phyloP scores from a whole-genome alignment of 371 early-diverging fungal genomes.

The Mortierella sp. region DNA sequence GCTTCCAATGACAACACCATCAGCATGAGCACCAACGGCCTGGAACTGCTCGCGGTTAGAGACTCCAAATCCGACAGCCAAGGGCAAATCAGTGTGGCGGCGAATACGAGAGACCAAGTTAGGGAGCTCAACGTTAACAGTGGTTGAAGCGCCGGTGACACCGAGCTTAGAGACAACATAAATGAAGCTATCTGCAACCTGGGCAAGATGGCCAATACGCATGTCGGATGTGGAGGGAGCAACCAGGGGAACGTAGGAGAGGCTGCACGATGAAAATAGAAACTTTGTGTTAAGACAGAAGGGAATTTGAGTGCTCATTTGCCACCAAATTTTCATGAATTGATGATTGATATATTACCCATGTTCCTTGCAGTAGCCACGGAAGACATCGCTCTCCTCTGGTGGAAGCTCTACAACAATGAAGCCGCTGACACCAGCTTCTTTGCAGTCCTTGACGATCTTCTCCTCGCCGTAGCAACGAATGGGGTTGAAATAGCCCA shows the following conservation, averaged over 20 bases:
- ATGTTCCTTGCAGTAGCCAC: conserved; percentile 75
- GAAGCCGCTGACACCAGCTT: conserved; percentile 94
- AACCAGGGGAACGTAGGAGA: conserved; percentile 94
- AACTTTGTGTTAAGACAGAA: neutral
- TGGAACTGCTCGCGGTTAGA: conserved; percentile 89
- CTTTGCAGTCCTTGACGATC: conserved; percentile 85
- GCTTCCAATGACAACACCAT: conserved; percentile 96
- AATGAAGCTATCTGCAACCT: conserved; percentile 91
- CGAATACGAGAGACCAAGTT: conserved; percentile 81
- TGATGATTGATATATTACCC: conserved; percentile 57
- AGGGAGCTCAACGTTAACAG: conserved; percentile 80
- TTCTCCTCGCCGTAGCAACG: conserved; percentile 91
- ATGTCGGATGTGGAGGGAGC: conserved; percentile 92
- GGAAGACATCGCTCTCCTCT: conserved; percentile 92
- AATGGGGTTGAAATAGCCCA: conserved; percentile 99
- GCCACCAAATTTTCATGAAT: neutral
- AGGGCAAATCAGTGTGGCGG: conserved; percentile 79
- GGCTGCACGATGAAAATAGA: conserved; percentile 39
- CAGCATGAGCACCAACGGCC: conserved; percentile 86
- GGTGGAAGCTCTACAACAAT: conserved; percentile 98
- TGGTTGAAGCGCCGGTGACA: conserved; percentile 86
- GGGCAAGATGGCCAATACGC: conserved; percentile 84
- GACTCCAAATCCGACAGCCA: conserved; percentile 98
- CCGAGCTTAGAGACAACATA: conserved; percentile 96
- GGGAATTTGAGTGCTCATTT: neutral